Evolutionary conservation across 495 filamentous ascomycete genomes (phyloP).

Genomic region (Pseudoneurospora amorphoporcata): DNA sequence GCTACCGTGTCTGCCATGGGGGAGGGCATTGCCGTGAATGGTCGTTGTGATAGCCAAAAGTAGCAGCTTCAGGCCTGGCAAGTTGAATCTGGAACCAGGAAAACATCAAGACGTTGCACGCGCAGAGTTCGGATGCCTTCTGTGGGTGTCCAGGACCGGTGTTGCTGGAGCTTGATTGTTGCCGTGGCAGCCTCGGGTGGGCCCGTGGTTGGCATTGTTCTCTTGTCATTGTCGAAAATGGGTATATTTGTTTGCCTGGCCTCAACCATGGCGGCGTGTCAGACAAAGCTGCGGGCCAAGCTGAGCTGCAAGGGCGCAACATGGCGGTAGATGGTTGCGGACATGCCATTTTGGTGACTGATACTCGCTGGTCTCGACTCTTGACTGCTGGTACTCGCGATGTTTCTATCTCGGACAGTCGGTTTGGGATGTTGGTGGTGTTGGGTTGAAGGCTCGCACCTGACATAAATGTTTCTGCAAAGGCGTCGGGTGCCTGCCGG

Average conservation of each 20-base stretch:
- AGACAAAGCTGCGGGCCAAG: neutral
- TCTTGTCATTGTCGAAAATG: neutral
- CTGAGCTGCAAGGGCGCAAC: neutral
- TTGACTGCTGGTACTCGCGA: neutral
- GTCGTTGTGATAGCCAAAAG: neutral
- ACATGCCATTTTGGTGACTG: neutral
- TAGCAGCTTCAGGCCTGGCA: neutral
- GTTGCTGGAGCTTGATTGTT: neutral
- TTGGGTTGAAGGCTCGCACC: neutral
- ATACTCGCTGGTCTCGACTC: neutral
- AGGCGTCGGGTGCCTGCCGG: neutral
- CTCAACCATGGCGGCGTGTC: neutral
- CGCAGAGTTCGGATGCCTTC: neutral
- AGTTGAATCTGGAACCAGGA: neutral
- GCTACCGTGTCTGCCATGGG: slow-evolving; percentile 1
- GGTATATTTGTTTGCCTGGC: neutral
- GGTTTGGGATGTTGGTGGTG: neutral
- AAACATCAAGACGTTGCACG: neutral
- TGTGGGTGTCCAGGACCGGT: neutral
- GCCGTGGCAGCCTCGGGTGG: neutral
- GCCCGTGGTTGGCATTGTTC: neutral
- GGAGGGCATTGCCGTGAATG: neutral
- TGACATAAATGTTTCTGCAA: neutral
- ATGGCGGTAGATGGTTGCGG: neutral
- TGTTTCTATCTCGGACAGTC: neutral